phyloP scores from a whole-genome alignment of 768 basidiomycete species.

The Rubroboletus satanas region DNA sequence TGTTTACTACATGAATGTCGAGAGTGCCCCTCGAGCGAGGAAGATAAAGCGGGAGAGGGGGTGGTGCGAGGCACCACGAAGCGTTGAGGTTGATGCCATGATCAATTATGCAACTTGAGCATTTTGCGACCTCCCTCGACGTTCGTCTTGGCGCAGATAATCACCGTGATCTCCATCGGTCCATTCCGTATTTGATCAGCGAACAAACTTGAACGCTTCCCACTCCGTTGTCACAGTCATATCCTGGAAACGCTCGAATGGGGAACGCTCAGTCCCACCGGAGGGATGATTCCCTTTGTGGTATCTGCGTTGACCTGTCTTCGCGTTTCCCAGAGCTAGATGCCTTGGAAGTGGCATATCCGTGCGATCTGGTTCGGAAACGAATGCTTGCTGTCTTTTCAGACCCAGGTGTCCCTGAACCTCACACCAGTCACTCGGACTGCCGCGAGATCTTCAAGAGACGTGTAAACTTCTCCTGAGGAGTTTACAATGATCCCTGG shows the following conservation, averaged over 20 bases:
- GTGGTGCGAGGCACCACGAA: constrained; percentile 5
- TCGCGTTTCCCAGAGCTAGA: neutral
- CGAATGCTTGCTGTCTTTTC: neutral
- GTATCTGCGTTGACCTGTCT: neutral
- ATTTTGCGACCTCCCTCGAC: neutral
- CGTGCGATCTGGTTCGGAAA: neutral
- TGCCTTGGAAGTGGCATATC: neutral
- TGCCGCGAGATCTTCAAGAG: neutral
- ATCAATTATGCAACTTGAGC: neutral
- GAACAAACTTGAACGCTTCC: neutral
- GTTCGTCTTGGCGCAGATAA: constrained; percentile 11
- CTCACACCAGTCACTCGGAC: neutral
- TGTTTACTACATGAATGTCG: constrained; percentile 7
- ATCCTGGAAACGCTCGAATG: neutral
- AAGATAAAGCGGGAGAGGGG: constrained; percentile 10
- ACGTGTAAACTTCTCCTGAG: neutral
- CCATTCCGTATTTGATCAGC: constrained; percentile 17
- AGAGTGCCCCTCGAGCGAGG: constrained; percentile 2
- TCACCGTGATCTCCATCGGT: constrained; percentile 24
- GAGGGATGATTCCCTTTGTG: neutral
- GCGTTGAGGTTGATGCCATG: constrained; percentile 3
- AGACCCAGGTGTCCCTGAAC: neutral
- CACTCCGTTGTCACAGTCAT: constrained; percentile 5
- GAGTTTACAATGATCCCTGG: neutral
- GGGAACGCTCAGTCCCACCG: neutral